These are phyloP conservation scores for Kodamaea nitidulidarum DNA, from an alignment of 805 yeast genomes.

Conservation along the genomic window DNA sequence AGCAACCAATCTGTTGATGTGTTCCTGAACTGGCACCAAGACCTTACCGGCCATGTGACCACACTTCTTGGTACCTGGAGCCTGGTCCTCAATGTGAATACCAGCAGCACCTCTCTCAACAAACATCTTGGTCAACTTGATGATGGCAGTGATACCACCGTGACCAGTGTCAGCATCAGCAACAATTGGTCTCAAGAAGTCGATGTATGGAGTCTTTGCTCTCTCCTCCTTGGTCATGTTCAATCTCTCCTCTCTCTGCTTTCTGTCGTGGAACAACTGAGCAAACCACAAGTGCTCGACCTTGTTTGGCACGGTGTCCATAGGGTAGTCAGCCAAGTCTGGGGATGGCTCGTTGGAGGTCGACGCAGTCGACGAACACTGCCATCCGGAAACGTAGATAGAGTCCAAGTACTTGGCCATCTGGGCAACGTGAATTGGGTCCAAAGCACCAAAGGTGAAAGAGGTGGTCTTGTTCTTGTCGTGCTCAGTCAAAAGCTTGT, in stretches of 20 bases:
- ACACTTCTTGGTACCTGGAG: constrained; percentile 97
- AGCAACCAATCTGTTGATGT: constrained; percentile 88
- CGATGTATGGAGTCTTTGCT: constrained; percentile 67
- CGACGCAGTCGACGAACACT: constrained; percentile 96
- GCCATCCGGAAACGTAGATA: constrained; percentile 97
- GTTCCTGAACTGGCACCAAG: constrained; percentile 95
- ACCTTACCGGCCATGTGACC: constrained; percentile 99
- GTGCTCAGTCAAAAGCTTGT: constrained; percentile 64
- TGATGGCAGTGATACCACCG: constrained; percentile 96
- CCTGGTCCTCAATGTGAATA: constrained; percentile 97
- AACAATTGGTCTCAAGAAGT: constrained; percentile 88
- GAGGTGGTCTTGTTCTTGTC: constrained; percentile 69
- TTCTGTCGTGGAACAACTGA: constrained; percentile 94
- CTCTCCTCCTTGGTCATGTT: constrained; percentile 60
- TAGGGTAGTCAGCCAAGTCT: constrained; percentile 96
- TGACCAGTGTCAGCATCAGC: constrained; percentile 99
- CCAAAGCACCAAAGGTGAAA: constrained; percentile 92
- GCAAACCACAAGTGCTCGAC: constrained; percentile 96
- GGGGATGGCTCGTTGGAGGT: constrained; percentile 98
- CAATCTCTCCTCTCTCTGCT: constrained; percentile 84
- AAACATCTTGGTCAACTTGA: constrained; percentile 91
- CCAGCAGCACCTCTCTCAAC: constrained; percentile 99
- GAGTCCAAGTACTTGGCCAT: constrained; percentile 95
- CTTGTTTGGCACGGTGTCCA: constrained; percentile 98
- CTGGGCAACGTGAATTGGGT: constrained; percentile 92